Base-by-base conservation (phyloP, 768 basidiomycete species). In the Boletellus ananas region DNA sequence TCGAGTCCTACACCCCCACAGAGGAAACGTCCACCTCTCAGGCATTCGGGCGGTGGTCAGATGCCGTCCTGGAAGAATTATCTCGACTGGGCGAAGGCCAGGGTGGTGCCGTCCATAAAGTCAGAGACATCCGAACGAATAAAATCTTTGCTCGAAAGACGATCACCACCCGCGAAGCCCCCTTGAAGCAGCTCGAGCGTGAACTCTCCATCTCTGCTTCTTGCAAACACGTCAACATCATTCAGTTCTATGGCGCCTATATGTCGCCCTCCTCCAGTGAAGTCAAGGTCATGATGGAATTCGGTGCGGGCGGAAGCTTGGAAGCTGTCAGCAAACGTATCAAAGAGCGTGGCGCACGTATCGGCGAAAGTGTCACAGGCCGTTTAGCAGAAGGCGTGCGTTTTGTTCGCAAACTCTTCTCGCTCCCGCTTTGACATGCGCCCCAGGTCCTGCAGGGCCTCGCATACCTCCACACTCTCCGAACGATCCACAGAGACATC, bases 261-360 rank as follows among this genome's bases (percentile, higher is more conserved):
- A 85, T 87, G 78, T 83, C 84, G 13, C 87, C 87, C 18, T 89
- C 85, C 23, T 83, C 84, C 11, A 91, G 88, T 61, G 94, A 98
- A 69, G 85, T 99, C 60, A 94, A 94, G 66, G 89, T 99, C 58
- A 76, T 94, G 60, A 94, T 97, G 88, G 96, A 99, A 66, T 84
- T 72, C 58, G 70, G 89, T 66, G 90, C 93, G 61, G 92, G 90
- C 18, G 85, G 91, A 39, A 93, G 90, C 58, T 74, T 99, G 54
- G 96, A 99, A 66, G 78, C 86, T 18, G 84, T 98, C 34, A 87
- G 91, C 43, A 84, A 87, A 64, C 84, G 85, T 51, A 86, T 94
- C 71, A 85, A 84, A 61, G 83, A 88, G 53, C 77, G 82, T 41
- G 83, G 85, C 29, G 90, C 79, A 17, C 75, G 90, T 25, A 87